Evolutionary conservation across 257 asterid species (phyloP), one percentile per base, ranked within the genome.

Genomic region (Agastache rugosa): DNA sequence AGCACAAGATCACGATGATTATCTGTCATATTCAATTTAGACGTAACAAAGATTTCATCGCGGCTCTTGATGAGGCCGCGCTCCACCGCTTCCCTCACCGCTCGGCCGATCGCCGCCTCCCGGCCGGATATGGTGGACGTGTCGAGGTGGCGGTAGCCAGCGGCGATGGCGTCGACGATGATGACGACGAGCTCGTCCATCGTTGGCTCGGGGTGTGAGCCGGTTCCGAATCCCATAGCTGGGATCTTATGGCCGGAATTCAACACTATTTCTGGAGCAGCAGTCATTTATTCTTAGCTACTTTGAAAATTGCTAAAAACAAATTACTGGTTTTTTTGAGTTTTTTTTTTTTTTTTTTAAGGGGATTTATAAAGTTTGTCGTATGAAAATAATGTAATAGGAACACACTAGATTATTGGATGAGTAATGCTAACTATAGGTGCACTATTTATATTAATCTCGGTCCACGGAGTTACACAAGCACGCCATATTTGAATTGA

Each of bases 101-200:
- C 90, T n/a, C 47, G 53, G 2, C 93, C 90, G 2, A 88, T 51
- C 41, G 80, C 78, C 53, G 77, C 84, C 82, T 85, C 93, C 0
- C 84, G 17, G 14, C 87, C 85, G 55, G 86, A 86, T 14, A 0
- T 3, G 12, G 85, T 11, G 2, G 90, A 87, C 0, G 93, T 87
- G 82, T 87, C 93, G 16, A 87, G 75, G 76, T 87, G 89, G 61
- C 86, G 87, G 76, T 85, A 84, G 0, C 89, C 91, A 17, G 79
- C 68, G 48, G 83, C 77, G 2, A 86, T 70, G 20, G 85, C 89
- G 1, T 79, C 83, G 1, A 81, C 2, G 27, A 82, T 17, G 61
- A 42, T 74, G n/a, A 83, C 56, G 29, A 54, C 17, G 9, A 88
- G 71, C 61, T 84, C 63, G 8, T 88, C 85, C 2, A 22, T 2